Percentiles rank a stretch among this genome's conserved stretches.
phyloP scores from a whole-genome alignment of 139 green algal species.

The Chlorella sp. region DNA sequence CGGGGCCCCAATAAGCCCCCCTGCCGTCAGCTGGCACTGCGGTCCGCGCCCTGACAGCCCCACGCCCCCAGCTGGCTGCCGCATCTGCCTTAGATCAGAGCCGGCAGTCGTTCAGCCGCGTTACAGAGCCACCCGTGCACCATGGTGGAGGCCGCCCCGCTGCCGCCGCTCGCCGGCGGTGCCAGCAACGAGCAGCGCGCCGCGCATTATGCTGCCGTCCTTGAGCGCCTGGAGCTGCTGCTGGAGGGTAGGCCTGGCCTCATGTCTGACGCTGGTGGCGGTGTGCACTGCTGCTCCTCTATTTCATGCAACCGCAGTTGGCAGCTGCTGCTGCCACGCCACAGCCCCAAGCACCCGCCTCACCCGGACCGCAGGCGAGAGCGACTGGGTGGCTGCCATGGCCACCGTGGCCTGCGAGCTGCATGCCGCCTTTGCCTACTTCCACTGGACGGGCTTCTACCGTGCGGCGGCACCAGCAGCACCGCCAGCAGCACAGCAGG shows the following conservation, averaged over 20 bases:
- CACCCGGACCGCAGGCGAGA: slow-evolving; percentile 42
- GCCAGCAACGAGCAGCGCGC: background rate
- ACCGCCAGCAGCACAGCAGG: background rate
- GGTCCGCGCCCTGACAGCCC: too few relatives aligned
- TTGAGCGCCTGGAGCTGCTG: slow-evolving; percentile 17
- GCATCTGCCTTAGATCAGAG: too few relatives aligned
- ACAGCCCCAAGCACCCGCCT: too few relatives aligned
- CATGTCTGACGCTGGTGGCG: too few relatives aligned
- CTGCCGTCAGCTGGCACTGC: too few relatives aligned
- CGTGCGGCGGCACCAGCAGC: background rate
- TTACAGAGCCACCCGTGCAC: too few relatives aligned
- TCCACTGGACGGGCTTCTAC: slow-evolving; percentile 63
- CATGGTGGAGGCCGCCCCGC: slow-evolving; percentile 24
- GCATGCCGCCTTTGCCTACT: slow-evolving; percentile 66
- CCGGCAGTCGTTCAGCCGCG: too few relatives aligned
- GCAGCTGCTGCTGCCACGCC: background rate
- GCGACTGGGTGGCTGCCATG: slow-evolving; percentile 65
- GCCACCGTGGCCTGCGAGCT: slow-evolving; percentile 58
- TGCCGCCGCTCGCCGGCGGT: background rate
- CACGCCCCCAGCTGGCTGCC: too few relatives aligned
- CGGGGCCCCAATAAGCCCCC: too few relatives aligned
- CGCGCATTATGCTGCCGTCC: slow-evolving; percentile 7
- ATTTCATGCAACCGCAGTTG: background rate
- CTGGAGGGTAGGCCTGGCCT: slow-evolving; percentile 7
- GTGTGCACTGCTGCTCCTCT: too few relatives aligned